A percentile compares a stretch with the other conserved stretches of the same genome.
Conservation (phyloP, 75 land plant species). For the Picea glauca region DNA sequence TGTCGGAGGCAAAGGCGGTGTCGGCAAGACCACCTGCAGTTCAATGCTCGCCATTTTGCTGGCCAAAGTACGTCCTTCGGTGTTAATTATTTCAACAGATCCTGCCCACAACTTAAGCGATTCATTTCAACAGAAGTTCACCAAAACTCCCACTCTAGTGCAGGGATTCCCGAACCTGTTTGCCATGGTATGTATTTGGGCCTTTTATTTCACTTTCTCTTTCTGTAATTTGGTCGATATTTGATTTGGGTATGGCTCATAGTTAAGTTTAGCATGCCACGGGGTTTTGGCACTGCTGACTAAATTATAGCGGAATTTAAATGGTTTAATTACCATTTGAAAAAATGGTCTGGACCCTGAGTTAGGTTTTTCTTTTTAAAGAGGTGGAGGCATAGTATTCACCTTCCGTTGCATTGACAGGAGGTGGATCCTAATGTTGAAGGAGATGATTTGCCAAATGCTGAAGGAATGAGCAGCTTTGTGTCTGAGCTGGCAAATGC, state of each 20-base stretch:
- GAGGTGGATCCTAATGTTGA: conserved; percentile 96
- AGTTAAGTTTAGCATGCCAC: background rate
- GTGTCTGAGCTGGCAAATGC: conserved; percentile 89
- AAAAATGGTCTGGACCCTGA: conserved; percentile 2
- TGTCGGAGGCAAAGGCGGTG: conserved; percentile 97
- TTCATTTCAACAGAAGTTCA: conserved; percentile 91
- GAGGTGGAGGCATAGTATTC: conserved; percentile 73
- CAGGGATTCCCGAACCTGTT: conserved; percentile 82
- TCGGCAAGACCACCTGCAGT: conserved; percentile 96
- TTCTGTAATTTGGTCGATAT: background rate
- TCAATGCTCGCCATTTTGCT: conserved; percentile 77
- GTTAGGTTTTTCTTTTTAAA: conserved; percentile 17
- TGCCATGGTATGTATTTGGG: conserved; percentile 62
- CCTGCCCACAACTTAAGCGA: conserved; percentile 98
- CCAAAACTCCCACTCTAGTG: conserved; percentile 78
- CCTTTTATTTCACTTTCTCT: background rate
- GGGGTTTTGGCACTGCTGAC: background rate
- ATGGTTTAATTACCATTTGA: background rate
- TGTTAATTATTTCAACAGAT: conserved; percentile 90
- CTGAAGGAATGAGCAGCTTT: conserved; percentile 75
- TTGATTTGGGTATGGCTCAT: background rate
- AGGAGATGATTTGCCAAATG: conserved; percentile 56
- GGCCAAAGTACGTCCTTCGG: conserved; percentile 63
- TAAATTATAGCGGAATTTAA: background rate
- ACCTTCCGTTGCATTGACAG: conserved; percentile 18